These are phyloP conservation scores for Fusarium pseudoanthophilum DNA, from an alignment of 2,329 filamentous ascomycete genomes.

Conservation along the genomic window DNA sequence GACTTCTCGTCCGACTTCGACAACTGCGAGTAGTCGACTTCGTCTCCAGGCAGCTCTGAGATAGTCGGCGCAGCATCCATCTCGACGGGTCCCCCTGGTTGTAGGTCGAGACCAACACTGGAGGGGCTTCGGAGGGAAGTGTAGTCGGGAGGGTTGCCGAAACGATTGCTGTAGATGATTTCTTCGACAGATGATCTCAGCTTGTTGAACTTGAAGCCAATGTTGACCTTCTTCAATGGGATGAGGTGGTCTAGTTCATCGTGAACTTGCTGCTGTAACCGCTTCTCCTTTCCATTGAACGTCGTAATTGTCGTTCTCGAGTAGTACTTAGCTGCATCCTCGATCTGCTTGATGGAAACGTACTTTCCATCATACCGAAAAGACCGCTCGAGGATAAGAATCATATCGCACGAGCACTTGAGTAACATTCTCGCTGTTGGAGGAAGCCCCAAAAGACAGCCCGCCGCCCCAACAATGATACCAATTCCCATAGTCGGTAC, in stretches of 20 bases:
- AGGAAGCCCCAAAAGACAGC: slow-evolving; percentile 32
- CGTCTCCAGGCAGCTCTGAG: slow-evolving; percentile 24
- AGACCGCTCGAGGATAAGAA: slow-evolving; percentile 39
- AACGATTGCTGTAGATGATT: slow-evolving; percentile 39
- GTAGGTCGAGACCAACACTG: slow-evolving; percentile 2
- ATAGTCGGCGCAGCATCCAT: background rate
- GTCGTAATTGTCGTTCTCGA: slow-evolving; percentile 31
- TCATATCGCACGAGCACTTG: slow-evolving; percentile 44
- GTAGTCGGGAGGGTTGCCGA: slow-evolving; percentile 19
- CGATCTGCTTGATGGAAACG: slow-evolving; percentile 43
- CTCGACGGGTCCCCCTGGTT: background rate
- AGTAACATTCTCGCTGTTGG: slow-evolving; percentile 41
- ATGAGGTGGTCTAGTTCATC: slow-evolving; percentile 42
- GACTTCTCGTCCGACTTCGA: background rate
- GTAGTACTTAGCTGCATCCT: slow-evolving; percentile 42
- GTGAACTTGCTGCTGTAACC: slow-evolving; percentile 36
- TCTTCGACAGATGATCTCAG: slow-evolving; percentile 30
- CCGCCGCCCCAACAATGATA: slow-evolving; percentile 26
- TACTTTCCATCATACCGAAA: slow-evolving; percentile 43
- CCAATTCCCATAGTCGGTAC: slow-evolving; percentile 40
- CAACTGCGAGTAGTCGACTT: background rate
- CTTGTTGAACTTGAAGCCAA: slow-evolving; percentile 43
- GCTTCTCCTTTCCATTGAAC: slow-evolving; percentile 39
- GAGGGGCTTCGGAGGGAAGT: slow-evolving; percentile 31
- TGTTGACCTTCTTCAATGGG: slow-evolving; percentile 35